Percentiles rank a stretch among this genome's conserved stretches.
Conservation (phyloP, 805 yeast genomes). For the Babjeviella inositovora region DNA sequence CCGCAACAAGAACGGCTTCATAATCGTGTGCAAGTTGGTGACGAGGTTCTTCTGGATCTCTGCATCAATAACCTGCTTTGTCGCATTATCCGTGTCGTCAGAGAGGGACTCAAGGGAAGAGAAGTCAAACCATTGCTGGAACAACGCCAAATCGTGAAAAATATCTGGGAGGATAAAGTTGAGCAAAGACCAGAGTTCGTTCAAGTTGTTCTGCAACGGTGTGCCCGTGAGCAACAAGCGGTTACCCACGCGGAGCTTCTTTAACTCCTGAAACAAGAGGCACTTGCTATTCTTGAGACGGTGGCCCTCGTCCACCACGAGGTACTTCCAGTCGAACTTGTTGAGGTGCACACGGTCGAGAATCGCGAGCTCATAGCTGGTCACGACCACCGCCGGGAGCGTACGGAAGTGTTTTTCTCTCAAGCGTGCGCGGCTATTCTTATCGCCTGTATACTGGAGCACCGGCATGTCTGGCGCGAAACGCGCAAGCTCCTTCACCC, state of each 20-base stretch:
- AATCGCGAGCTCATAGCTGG: slow-evolving; percentile 72
- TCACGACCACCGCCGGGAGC: slow-evolving; percentile 39
- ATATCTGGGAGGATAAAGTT: slow-evolving; percentile 89
- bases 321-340: slow-evolving; percentile 53
- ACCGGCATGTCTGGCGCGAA: slow-evolving; percentile 63
- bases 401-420: slow-evolving; percentile 10
- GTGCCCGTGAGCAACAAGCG: slow-evolving; percentile 87
- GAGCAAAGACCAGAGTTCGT: slow-evolving; percentile 83
- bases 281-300: slow-evolving; percentile 77
- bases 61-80: slow-evolving; percentile 35
- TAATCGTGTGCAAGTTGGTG: slow-evolving; percentile 67
- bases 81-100: slow-evolving; percentile 14
- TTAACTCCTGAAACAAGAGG: slow-evolving; percentile 54
- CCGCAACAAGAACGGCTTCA: slow-evolving; percentile 77
- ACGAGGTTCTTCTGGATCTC: slow-evolving; percentile 48
- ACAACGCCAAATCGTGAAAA: slow-evolving; percentile 76
- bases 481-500: slow-evolving; percentile 57
- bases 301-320: slow-evolving; percentile 94
- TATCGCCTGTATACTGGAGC: slow-evolving; percentile 48
- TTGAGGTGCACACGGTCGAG: slow-evolving; percentile 45
- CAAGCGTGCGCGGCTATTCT: slow-evolving; percentile 32
- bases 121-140: slow-evolving; percentile 91
- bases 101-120: slow-evolving; percentile 31
- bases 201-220: slow-evolving; percentile 81
- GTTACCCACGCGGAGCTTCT: slow-evolving; percentile 50